phyloP scores from a whole-genome alignment of 768 basidiomycete species.

The Mycena latifolia region DNA sequence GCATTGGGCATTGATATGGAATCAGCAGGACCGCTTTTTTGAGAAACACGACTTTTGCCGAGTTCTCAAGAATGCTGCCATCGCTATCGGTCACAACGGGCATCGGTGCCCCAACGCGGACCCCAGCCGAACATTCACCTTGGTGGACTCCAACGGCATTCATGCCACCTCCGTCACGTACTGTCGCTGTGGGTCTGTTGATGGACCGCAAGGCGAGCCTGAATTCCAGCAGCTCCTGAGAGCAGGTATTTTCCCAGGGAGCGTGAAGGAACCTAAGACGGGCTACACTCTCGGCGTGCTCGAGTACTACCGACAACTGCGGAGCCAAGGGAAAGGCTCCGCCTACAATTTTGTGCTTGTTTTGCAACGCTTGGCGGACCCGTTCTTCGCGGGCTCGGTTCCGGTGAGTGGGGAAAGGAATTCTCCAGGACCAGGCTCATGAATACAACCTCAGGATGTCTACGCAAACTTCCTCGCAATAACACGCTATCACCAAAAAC shows the following conservation, averaged over 20 bases:
- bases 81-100: no score
- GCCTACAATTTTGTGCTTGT: not conserved
- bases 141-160: conserved; percentile 29
- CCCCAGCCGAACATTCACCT: not conserved
- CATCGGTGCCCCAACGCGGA: no score
- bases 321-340: conserved; percentile 23
- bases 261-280: conserved; percentile 23
- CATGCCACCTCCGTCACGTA: conserved; percentile 27
- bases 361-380: conserved; percentile 23
- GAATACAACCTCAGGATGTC: no score
- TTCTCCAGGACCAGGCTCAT: no score
- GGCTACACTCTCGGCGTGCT: conserved; percentile 22
- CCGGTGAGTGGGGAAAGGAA: conserved; percentile 2
- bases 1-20: no score
- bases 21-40: no score
- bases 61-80: no score
- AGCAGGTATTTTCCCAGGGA: conserved; percentile 26
- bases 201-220: not conserved
- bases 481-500: no score
- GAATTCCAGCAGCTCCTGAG: conserved; percentile 1
- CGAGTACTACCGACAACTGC: conserved; percentile 16
- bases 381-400: conserved; percentile 21
- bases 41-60: no score
- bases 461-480: no score
- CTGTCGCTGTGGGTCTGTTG: conserved; percentile 6